Evolutionary conservation across 495 filamentous ascomycete genomes (phyloP).

Genomic region (Monascus purpureus): DNA sequence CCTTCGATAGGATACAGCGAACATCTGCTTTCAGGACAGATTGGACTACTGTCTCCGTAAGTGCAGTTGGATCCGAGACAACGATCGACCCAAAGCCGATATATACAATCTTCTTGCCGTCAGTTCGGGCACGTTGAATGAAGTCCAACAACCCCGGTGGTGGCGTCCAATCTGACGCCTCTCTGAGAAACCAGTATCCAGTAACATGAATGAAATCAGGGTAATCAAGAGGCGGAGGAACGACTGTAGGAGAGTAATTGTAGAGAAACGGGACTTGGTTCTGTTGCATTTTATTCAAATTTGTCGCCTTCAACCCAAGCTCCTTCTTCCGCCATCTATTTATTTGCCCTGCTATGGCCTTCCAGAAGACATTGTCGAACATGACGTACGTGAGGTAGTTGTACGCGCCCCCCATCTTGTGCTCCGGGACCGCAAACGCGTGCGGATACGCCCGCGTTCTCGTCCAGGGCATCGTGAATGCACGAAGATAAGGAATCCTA

Average conservation of each 20-base stretch:
- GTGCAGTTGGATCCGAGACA: slow-evolving; percentile 74
- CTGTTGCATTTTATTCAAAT: slow-evolving; percentile 77
- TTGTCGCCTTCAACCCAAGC: slow-evolving; percentile 66
- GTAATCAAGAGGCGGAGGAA: slow-evolving; percentile 85
- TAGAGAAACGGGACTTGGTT: slow-evolving; percentile 97
- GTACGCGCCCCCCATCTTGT: slow-evolving; percentile 88
- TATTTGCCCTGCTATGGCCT: slow-evolving; percentile 77
- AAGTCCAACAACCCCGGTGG: slow-evolving; percentile 63
- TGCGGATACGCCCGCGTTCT: slow-evolving; percentile 91
- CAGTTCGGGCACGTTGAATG: slow-evolving; percentile 61
- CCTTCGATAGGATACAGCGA: slow-evolving; percentile 88
- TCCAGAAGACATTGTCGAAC: slow-evolving; percentile 97
- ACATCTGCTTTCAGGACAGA: slow-evolving; percentile 87
- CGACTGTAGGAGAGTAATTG: slow-evolving; percentile 89
- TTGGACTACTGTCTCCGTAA: slow-evolving; percentile 82
- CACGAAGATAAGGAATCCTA: slow-evolving; percentile 88
- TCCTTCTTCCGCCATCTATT: slow-evolving; percentile 83
- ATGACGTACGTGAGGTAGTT: slow-evolving; percentile 93
- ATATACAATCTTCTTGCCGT: slow-evolving; percentile 87
- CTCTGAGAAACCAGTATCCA: slow-evolving; percentile 94
- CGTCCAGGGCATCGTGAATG: slow-evolving; percentile 98
- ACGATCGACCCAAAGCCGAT: slow-evolving; percentile 95
- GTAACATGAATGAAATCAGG: slow-evolving; percentile 96
- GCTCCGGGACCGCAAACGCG: slow-evolving; percentile 87
- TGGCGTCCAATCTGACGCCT: slow-evolving; percentile 61